Percentiles rank a stretch among this genome's conserved stretches.
Conservation (phyloP, 2,329 filamentous ascomycete species). For the Colletotrichum viniferum region DNA sequence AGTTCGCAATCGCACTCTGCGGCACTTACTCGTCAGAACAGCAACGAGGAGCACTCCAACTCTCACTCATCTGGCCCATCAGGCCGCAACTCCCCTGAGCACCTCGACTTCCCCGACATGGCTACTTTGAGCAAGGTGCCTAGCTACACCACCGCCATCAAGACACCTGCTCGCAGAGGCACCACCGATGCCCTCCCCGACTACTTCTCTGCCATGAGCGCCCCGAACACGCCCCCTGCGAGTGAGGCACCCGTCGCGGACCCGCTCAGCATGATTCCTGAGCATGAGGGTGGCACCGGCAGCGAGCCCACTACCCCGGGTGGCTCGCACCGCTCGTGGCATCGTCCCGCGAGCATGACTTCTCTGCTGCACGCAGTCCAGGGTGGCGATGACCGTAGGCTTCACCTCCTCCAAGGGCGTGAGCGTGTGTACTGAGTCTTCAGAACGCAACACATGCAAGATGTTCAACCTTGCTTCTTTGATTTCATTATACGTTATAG, state of each 20-base stretch:
- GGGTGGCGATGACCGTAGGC: constrained; percentile 27
- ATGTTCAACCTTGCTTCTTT: neutral
- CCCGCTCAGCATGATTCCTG: constrained; percentile 32
- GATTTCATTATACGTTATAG: neutral
- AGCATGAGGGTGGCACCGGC: constrained; percentile 17
- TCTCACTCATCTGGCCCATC: constrained; percentile 51
- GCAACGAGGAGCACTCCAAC: constrained; percentile 46
- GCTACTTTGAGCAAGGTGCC: constrained; percentile 74
- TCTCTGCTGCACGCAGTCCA: constrained; percentile 11
- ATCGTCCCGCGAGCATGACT: constrained; percentile 21
- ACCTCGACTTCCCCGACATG: constrained; percentile 63
- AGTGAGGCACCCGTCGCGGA: constrained; percentile 29
- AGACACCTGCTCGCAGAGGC: constrained; percentile 62
- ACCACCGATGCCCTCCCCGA: constrained; percentile 63
- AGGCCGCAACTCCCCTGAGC: constrained; percentile 59
- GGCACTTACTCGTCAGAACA: constrained; percentile 58
- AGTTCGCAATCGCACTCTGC: constrained; percentile 49
- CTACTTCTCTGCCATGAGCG: constrained; percentile 66
- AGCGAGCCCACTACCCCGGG: constrained; percentile 14
- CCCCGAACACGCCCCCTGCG: constrained; percentile 52
- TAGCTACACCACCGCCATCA: constrained; percentile 77
- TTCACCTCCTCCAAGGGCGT: constrained; percentile 40
- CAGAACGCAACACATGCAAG: neutral
- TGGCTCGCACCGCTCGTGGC: constrained; percentile 13
- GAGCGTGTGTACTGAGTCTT: constrained; percentile 33